Evolutionary conservation across 2,329 filamentous ascomycete genomes (phyloP), one percentile per base, ranked within the genome.

Genomic region (Claviceps pazoutovae): DNA sequence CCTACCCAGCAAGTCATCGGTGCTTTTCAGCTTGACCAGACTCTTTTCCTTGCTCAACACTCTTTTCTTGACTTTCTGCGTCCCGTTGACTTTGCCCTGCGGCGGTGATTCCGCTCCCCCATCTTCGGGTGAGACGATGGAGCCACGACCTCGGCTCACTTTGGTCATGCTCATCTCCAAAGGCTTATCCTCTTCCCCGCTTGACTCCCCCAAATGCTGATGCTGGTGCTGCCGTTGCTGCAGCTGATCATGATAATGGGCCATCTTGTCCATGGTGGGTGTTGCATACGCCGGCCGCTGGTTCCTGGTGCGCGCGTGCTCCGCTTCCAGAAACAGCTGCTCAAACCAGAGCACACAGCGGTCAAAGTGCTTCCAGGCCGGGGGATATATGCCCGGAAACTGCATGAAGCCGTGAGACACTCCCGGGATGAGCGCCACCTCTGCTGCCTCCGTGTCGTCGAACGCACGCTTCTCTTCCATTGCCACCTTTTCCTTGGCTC

Each of bases 401-500:
- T 96, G 90, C 59, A 96, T 70, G 66, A 98, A 98, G 1, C 93
- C 93, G 61, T 98, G 93, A 4, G 83, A 89, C 48, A 95, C 88
- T 0, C 91, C 90, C 0, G 90, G 89, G 4, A 98, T 83, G 23
- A 97, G 73, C 17, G 82, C 79, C 1, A 96, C 86, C 61, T 96
- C 88, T 8, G 78, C 36, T 67, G 71, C 38, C 69, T 67, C 66
- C 11, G 58, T 61, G 13, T 71, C 68, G 41, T 76, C 70, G 21
- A 68, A 64, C 9, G 53, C 41, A 39, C 52, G 53, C 9, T 51
- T 46, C 48, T 57, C 34, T 21, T 55, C 54, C 19, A 56, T 52
- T 2, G 58, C 59, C 5, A 65, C 70, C 0, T 75, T 75, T 19
- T 79, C 77, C 62, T 83, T 95, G 2, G 89, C 88, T 55, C 90